Base-by-base conservation (phyloP, 2,329 filamentous ascomycete genomes). In the Pezicula rhizophila region DNA sequence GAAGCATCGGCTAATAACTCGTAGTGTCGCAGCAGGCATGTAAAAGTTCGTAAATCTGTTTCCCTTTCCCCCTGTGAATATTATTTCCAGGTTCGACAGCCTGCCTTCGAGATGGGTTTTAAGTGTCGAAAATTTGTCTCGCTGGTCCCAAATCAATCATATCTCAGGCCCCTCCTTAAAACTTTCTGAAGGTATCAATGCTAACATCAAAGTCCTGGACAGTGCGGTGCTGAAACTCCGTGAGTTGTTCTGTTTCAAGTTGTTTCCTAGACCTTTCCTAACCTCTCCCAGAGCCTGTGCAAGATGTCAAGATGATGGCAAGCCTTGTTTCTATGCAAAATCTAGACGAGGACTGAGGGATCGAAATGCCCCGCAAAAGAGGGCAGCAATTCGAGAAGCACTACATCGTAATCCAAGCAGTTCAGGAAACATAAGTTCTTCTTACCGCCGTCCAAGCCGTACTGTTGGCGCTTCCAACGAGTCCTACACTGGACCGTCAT, bases 271-370 rank as follows among this genome's bases (percentile, higher is more conserved):
- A 42, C n/a, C 8, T 20, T 18, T 42, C 8, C 17, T 42, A 17
- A 20, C 17, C 14, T 23, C 12, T n/a, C 7, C 25, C 17, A 42
- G 39, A 25, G 57, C 57, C 15, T 75, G 72, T 49, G 63, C 58
- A 46, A 69, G 72, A 20, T 75, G 73, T 54, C 57, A 59, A 34
- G 57, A 61, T 17, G 66, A 68, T 40, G 67, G 66, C 23, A 72
- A 71, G 49, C 62, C 69, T 25, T 77, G 74, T 48, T 67, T 66
- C 49, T 77, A 76, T 59, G 66, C 70, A 17, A 70, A 70, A 52
- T 77, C 74, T 11, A 66, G 73, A 33, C 65, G 74, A 55, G 73
- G 74, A 11, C 69, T 61, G 57, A 52, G 58, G 45, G 57, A 61
- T 31, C 52, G 51, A 41, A 59, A 49, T 46, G 50, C 53, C 7